A percentile compares a stretch with the other conserved stretches of the same genome.
Evolutionary conservation across 2,329 filamentous ascomycete genomes (phyloP).

Genomic region (Diaporthe destruens): DNA sequence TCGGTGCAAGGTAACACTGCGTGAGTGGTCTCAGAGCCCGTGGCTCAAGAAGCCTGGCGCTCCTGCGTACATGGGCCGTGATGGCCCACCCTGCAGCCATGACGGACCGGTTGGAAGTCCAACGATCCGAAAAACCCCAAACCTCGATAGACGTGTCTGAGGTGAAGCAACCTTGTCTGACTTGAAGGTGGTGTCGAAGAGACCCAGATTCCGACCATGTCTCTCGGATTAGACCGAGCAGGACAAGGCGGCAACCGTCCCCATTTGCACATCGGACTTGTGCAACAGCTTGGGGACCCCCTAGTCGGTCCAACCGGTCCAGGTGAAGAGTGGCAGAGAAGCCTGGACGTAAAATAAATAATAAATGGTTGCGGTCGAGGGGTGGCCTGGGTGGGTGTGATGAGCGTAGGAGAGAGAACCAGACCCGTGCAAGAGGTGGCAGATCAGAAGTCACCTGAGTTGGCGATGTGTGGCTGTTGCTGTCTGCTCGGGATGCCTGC

Average conservation of each 20-base stretch:
- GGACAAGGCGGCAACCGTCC: neutral
- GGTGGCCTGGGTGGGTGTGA: neutral
- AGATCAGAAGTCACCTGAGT: neutral
- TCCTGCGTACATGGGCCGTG: neutral
- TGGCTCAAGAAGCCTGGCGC: neutral
- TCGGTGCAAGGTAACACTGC: neutral
- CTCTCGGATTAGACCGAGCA: neutral
- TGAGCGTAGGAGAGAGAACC: neutral
- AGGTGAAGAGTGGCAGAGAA: neutral
- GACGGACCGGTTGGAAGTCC: neutral
- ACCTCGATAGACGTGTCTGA: neutral
- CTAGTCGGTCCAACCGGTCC: neutral
- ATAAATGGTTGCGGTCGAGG: neutral
- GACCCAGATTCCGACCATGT: neutral
- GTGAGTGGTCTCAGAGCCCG: neutral
- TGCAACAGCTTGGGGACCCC: neutral
- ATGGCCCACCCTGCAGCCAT: neutral
- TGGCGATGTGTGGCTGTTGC: neutral
- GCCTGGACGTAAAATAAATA: neutral
- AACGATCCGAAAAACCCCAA: neutral
- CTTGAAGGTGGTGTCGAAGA: neutral
- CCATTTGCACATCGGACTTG: neutral
- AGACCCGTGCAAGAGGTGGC: neutral
- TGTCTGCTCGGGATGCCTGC: neutral
- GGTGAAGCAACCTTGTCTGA: neutral